These are phyloP conservation scores for Lantana camara DNA, from an alignment of 257 asterid species.

Conservation along the genomic window DNA sequence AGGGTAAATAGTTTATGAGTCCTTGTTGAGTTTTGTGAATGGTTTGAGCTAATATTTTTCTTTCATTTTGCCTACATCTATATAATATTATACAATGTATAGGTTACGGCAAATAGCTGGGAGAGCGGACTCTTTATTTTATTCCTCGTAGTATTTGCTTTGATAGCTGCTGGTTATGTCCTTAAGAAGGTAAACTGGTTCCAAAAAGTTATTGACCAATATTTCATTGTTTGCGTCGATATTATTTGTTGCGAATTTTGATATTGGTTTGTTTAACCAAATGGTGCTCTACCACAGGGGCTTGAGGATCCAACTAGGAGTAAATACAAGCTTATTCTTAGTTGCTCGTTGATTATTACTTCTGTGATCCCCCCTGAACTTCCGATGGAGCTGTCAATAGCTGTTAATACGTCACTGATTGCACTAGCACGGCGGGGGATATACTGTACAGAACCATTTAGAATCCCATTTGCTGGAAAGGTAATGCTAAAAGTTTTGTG, in stretches of 20 bases:
- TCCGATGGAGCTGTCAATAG: conserved; percentile 98
- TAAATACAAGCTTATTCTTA: conserved; percentile 90
- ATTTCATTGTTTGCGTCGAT: conserved; percentile 18
- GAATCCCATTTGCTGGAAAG: conserved; percentile 99
- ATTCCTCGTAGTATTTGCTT: conserved; percentile 89
- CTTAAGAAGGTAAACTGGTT: conserved; percentile 72
- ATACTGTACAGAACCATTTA: conserved; percentile 96
- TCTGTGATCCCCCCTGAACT: conserved; percentile 99
- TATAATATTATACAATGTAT: conserved; percentile 23
- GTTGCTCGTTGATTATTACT: conserved; percentile 94
- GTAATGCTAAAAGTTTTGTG: conserved; percentile 40
- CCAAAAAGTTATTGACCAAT: conserved; percentile 1
- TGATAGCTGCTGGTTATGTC: conserved; percentile 97
- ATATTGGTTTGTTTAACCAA: conserved; percentile 15
- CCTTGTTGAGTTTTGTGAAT: conserved; percentile 27
- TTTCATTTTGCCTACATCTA: conserved; percentile 21
- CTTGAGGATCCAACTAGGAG: conserved; percentile 99
- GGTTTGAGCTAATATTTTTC: background rate
- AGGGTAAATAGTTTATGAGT: conserved; percentile 57
- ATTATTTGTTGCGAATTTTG: conserved; percentile 6
- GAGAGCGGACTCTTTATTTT: conserved; percentile 94
- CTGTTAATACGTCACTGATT: conserved; percentile 97
- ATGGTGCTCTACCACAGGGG: conserved; percentile 58
- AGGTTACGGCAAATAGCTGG: conserved; percentile 99
- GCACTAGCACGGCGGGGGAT: conserved; percentile 94